Evolutionary conservation across 2,329 filamentous ascomycete species (phyloP).

Genomic region (Ceratocystis alfenasii): DNA sequence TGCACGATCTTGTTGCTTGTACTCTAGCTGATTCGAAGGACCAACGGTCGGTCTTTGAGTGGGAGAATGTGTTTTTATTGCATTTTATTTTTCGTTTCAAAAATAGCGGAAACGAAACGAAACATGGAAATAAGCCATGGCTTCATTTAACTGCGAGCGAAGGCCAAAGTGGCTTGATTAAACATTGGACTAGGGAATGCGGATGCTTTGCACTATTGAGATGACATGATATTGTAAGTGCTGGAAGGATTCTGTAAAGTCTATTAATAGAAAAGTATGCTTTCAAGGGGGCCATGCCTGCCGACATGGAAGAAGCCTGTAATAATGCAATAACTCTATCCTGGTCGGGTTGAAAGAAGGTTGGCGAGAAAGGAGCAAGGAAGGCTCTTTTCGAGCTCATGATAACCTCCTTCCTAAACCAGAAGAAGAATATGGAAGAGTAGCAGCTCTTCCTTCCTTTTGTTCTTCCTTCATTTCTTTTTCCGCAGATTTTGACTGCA

Average conservation of each 20-base stretch:
- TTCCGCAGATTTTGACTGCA: too few species aligned
- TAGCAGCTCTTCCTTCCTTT: neutral
- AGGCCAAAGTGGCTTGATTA: constrained; percentile 5
- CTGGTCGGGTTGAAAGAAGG: neutral
- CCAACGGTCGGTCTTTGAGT: too few species aligned
- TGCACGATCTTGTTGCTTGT: neutral
- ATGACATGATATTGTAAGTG: constrained; percentile 4
- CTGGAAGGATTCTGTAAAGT: neutral
- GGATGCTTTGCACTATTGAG: neutral
- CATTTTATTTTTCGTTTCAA: neutral
- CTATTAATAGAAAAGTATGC: neutral
- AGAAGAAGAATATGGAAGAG: neutral
- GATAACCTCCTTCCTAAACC: neutral
- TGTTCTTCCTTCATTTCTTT: too few species aligned
- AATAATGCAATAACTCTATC: neutral
- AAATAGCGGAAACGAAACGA: neutral
- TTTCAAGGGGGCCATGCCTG: neutral
- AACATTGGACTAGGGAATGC: neutral
- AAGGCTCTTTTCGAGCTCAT: neutral
- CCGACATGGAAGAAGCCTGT: constrained; percentile 1
- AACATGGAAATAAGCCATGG: neutral
- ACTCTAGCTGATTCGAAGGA: neutral
- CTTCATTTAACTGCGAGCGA: neutral
- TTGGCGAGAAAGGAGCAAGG: neutral
- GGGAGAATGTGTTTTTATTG: neutral